Evolutionary conservation across 768 basidiomycete species (phyloP).

Genomic region (Naematelia aurantialba): DNA sequence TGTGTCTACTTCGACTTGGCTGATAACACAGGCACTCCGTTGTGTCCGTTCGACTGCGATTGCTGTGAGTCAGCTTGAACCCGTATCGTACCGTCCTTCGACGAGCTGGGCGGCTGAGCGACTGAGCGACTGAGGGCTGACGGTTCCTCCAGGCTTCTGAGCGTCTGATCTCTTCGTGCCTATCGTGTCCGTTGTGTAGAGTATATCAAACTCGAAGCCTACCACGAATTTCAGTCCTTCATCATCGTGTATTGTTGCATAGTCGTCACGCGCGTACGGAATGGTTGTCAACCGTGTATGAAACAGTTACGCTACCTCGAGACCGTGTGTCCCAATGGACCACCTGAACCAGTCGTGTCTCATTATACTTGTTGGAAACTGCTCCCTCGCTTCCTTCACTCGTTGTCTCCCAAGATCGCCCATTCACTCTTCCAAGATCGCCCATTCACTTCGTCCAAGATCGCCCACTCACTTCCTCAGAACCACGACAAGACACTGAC

Average conservation of each 20-base stretch:
- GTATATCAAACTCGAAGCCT: too few species aligned
- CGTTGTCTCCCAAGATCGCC: neutral
- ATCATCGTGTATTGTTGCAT: neutral
- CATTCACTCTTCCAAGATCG: too few species aligned
- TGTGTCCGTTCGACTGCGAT: conserved; percentile 52
- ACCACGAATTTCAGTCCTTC: neutral
- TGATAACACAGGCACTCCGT: conserved; percentile 35
- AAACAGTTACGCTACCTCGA: too few species aligned
- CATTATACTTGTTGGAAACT: neutral
- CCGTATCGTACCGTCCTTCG: too few species aligned
- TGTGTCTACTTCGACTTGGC: neutral
- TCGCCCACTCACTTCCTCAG: too few species aligned
- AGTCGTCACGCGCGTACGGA: neutral
- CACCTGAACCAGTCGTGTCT: too few species aligned
- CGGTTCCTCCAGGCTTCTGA: neutral
- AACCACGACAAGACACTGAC: too few species aligned
- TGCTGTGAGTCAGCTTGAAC: conserved; percentile 47
- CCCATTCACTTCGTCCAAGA: too few species aligned
- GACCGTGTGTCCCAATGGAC: too few species aligned
- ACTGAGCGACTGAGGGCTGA: neutral
- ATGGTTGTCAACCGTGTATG: too few species aligned
- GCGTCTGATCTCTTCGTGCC: neutral
- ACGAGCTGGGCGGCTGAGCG: too few species aligned
- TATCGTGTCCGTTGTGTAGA: too few species aligned
- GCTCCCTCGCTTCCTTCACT: neutral